Percentiles rank a stretch among this genome's conserved stretches.
phyloP scores from a whole-genome alignment of 139 green algal genomes.

The Micromonas pusilla region DNA sequence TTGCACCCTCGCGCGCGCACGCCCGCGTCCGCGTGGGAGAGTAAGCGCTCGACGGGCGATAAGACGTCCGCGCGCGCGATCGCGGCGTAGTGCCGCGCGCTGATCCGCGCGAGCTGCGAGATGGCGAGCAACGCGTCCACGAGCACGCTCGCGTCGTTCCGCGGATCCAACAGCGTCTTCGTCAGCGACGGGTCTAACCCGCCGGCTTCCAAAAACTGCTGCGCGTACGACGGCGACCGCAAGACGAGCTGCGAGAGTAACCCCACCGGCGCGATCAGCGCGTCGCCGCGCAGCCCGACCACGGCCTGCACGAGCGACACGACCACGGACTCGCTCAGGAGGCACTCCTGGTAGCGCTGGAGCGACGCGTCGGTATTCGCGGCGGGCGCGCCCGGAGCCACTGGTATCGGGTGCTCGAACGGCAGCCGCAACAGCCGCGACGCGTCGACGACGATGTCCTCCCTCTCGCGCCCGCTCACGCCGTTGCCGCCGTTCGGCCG shows the following conservation, averaged over 20 bases:
- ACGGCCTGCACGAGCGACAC: conserved; percentile 6
- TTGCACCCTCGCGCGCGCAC: conserved; percentile 80
- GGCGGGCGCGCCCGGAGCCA: no score
- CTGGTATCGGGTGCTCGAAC: background rate
- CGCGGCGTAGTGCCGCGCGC: conserved; percentile 51
- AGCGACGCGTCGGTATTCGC: background rate
- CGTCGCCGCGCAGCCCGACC: conserved; percentile 22
- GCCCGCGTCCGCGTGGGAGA: conserved; percentile 50
- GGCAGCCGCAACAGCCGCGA: background rate
- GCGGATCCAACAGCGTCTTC: background rate
- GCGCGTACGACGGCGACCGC: conserved; percentile 28
- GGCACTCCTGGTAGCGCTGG: background rate
- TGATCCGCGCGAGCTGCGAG: conserved; percentile 49
- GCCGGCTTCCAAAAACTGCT: conserved; percentile 21
- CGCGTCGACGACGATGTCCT: background rate
- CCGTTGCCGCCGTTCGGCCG: background rate
- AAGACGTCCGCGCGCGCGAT: conserved; percentile 49
- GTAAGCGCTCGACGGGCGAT: conserved; percentile 27
- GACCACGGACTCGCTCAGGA: background rate
- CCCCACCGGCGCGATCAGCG: conserved; percentile 32
- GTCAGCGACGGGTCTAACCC: background rate
- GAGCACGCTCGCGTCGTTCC: conserved; percentile 41
- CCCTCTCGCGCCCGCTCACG: background rate
- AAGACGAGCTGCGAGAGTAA: conserved; percentile 41
- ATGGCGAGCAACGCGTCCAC: conserved; percentile 24